Conservation (phyloP, 1,284 basidiomycete species). For the Ganoderma multipileum region DNA sequence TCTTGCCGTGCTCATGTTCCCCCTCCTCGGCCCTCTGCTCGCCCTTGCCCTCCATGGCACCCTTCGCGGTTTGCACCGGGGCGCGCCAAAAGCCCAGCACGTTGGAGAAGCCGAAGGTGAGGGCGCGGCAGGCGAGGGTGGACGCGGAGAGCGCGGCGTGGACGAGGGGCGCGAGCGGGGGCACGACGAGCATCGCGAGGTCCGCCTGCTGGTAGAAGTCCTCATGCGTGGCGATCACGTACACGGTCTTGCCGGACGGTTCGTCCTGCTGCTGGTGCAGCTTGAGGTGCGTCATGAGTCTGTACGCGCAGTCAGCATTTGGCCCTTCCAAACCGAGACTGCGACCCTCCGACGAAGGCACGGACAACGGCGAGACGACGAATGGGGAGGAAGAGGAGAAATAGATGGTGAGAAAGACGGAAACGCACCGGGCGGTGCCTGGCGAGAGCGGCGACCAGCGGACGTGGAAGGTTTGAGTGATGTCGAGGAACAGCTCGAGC, state of each 20-base stretch:
- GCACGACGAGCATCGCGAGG: constrained; percentile 54
- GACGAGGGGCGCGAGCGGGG: constrained; percentile 54
- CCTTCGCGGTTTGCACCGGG: no score
- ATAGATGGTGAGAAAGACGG: neutral
- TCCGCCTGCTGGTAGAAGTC: constrained; percentile 71
- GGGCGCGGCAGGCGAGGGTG: constrained; percentile 1
- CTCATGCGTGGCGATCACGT: constrained; percentile 62
- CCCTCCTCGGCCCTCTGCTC: neutral
- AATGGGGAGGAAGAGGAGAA: neutral
- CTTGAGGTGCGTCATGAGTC: constrained; percentile 49
- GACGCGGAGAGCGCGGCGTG: constrained; percentile 40
- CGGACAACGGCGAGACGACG: no score
- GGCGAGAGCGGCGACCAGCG: constrained; percentile 54
- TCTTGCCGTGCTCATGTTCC: neutral
- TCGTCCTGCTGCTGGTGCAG: constrained; percentile 45
- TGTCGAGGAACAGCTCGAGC: constrained; percentile 51
- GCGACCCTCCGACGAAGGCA: no score
- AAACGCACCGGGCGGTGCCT: constrained; percentile 52
- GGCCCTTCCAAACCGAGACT: no score
- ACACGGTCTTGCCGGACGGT: constrained; percentile 41
- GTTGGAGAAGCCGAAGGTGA: neutral
- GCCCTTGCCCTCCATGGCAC: neutral
- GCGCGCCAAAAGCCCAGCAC: neutral
- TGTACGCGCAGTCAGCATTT: neutral
- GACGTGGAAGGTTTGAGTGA: constrained; percentile 59